Base-by-base conservation (phyloP, 2,329 filamentous ascomycete genomes). In the Bisporella sp. region DNA sequence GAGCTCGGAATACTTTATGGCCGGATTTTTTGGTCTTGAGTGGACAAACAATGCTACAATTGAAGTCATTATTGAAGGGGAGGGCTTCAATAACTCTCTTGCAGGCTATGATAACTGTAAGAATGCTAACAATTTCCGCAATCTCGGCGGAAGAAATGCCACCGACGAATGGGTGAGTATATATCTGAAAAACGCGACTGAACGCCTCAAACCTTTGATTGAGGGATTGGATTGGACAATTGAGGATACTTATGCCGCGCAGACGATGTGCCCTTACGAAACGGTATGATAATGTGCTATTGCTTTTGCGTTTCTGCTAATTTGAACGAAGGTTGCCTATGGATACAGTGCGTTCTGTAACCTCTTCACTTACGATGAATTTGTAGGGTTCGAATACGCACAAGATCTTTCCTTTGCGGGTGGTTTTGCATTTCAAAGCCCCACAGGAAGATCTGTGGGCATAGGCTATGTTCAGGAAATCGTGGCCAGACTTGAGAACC, bases 191-290 rank as follows among this genome's bases (percentile, higher is more conserved):
- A 75, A 87, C 51, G 77, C 84, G 2, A 82, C 80, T 7, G 65
- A 72, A 13, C 77, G 85, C 3, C 74, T 90, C 48, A 71, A 75
- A 31, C 65, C 69, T 4, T 68, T 82, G 66, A 71, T 82, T 0
- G 65, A 75, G 1, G 73, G 72, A 21, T 75, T 82, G 62, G 77
- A 84, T 48, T 88, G 85, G 81, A 84, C 78, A 1, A 62, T 78
- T 4, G 66, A 73, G 3, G 82, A 87, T 59, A 77, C 77, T 0
- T 86, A 84, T 65, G 79, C 83, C 13, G 81, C 81, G 0, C 86
- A 90, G 65, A 82, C 74, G 3, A 73, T 90, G 63, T 91, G 87
- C 59, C 81, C 86, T 0, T 91, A 90, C 61, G 87, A 91, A 66
- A 89, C 84, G 0, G 76, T 69, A 51, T 50, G 64, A 52, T 40